Base-by-base conservation (phyloP, 2,329 filamentous ascomycete species). In the Emericellopsis atlantica region DNA sequence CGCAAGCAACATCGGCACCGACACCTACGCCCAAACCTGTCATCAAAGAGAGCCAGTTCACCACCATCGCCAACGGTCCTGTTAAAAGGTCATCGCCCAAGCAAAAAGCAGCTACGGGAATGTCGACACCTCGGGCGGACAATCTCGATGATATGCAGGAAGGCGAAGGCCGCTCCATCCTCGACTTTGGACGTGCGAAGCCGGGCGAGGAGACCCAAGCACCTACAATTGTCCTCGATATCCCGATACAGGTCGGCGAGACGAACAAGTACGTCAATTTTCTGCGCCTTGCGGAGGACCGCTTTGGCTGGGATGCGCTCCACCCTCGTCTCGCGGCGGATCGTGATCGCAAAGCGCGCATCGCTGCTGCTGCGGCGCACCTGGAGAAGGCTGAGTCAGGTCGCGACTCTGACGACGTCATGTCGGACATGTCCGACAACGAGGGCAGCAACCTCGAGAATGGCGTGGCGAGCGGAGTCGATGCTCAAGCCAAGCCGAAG, bases 241-340 rank as follows among this genome's bases (percentile, higher is more conserved):
- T 98, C 43, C 79, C 84, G 0, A 72, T 98, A 32, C 76, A 81
- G 43, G 48, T 51, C 5, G 85, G 87, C 33, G 79, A 85, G 51
- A 82, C 77, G 31, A 95, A 95, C 58, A 87, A 90, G 49, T 90
- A 93, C 45, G 79, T 98, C 62, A 96, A 96, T 59, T 95, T 96
- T 49, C 89, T 90, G 53, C 85, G 87, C 36, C 72, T 96, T 61
- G 92, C 93, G 10, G 87, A 95, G 60, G 88, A 93, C 47, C 84
- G 82, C 46, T 96, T 95, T 57, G 92, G 92, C 21, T 95, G 90
- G 70, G 88, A 93, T 46, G 92, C 90, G 0, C 70, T 96, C 31
- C 89, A 96, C 56, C 92, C 92, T 24, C 83, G 89, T 7, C 72
- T 93, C 46, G 92, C 92, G 2, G 89, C 89, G 26, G 86, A 92